Base-by-base conservation (phyloP, 148 eudicot species). In the Dianthus caryophyllus region DNA sequence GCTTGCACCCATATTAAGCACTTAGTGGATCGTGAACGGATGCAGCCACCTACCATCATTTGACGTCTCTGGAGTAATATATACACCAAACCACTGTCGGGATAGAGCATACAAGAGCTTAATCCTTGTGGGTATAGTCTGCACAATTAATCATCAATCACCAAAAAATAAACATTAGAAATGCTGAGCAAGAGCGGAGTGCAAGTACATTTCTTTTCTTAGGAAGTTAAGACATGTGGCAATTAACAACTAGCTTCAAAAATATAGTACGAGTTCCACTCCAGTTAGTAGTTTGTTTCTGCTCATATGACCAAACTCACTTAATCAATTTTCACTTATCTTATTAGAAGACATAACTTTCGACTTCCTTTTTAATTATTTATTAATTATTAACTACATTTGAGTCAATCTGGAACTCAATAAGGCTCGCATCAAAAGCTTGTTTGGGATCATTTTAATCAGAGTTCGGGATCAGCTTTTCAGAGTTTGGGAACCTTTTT, bases 21-120 rank as follows among this genome's bases (percentile, higher is more conserved):
- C 26, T 38, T 4, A 30, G 38, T 27, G 25, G 30, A 33, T 9
- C 22, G 11, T 48, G 25, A 39, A 26, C 18, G n/a, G 7, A 53
- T 39, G 52, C 54, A 57, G 74, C 75, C 56, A 74, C 76, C 70
- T 86, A 94, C 98, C 98, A 81, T 94, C 98, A 81, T 70, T 88
- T 62, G 96, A 80, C 61, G 88, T 76, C 81, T 90, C 98, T 22
- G 98, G 85, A 56, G 97, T 84, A 26, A 94, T 86, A 83, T 81
- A 94, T 43, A 94, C 90, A 63, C 98, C 98, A 81, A 94, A 94
- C 98, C 98, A 94, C 75, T 90, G 98, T 60, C 90, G 80, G 77
- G 98, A 92, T 73, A 94, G 96, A 63, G 96, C 97, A 82, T 82
- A 79, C 63, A 96, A 89, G 72, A 94, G 87, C 77, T 79, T 86